Percentiles rank a stretch among this genome's conserved stretches.
These are phyloP conservation scores for Cylindrodendrum hubeiense DNA, from an alignment of 2,329 filamentous ascomycete species.

Conservation along the genomic window DNA sequence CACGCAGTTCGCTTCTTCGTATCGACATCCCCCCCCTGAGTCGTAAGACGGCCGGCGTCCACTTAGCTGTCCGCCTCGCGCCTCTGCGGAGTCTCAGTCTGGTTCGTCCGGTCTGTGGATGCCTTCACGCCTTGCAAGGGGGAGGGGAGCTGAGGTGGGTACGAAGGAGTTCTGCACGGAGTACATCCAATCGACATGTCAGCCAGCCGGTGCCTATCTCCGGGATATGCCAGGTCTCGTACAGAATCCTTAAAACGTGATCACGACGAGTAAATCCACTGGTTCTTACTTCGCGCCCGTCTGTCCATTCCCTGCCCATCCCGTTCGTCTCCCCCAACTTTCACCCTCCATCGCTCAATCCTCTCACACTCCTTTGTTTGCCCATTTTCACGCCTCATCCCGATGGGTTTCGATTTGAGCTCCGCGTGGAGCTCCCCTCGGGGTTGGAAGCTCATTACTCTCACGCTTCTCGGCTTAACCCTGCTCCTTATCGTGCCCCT, in stretches of 20 bases:
- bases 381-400: conserved; percentile 14
- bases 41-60: conserved; percentile 20
- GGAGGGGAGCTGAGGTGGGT: conserved; percentile 18
- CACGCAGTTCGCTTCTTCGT: background rate
- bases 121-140: conserved; percentile 22
- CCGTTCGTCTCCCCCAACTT: background rate
- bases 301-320: conserved; percentile 10
- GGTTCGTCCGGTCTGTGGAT: conserved; percentile 32
- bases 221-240: conserved; percentile 1
- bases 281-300: conserved; percentile 18
- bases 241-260: conserved; percentile 24
- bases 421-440: conserved; percentile 45
- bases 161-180: background rate
- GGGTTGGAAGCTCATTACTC: conserved; percentile 44
- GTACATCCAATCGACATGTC: conserved; percentile 23
- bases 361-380: conserved; percentile 22
- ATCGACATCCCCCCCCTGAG: conserved; percentile 8
- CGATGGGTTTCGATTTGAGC: conserved; percentile 41
- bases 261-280: conserved; percentile 6
- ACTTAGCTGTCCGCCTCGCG: conserved; percentile 32
- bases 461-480: conserved; percentile 44
- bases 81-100: conserved; percentile 27
- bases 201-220: conserved; percentile 9
- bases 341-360: conserved; percentile 8
- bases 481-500: conserved; percentile 48